Conservation (phyloP, 495 filamentous ascomycete species). For the Xylaria sp. region DNA sequence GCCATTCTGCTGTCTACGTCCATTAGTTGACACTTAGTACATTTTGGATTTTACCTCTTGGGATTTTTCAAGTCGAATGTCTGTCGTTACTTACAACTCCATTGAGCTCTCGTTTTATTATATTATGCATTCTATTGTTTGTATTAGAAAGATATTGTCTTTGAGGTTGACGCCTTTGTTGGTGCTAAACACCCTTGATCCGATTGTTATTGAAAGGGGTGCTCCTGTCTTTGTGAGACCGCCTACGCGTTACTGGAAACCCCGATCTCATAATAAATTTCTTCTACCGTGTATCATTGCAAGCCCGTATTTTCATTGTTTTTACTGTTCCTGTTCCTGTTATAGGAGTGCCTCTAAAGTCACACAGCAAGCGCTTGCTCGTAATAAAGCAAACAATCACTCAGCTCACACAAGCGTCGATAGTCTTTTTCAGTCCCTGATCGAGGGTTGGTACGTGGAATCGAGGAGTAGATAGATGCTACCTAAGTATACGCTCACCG, state of each 20-base stretch:
- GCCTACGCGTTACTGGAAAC: background rate
- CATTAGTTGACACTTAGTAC: background rate
- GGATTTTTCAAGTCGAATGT: background rate
- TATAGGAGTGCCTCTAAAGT: background rate
- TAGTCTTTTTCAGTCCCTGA: background rate
- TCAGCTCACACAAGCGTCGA: background rate
- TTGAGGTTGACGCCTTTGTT: background rate
- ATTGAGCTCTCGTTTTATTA: background rate
- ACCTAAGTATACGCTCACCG: background rate
- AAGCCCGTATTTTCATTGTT: background rate
- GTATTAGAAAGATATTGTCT: constrained; percentile 1
- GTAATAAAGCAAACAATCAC: background rate
- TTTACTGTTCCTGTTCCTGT: background rate
- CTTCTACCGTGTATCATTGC: background rate
- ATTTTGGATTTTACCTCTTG: background rate
- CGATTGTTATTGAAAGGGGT: background rate
- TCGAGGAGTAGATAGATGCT: background rate
- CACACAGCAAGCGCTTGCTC: background rate
- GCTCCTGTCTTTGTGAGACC: background rate
- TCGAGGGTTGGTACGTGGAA: background rate
- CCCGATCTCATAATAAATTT: background rate
- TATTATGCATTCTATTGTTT: background rate
- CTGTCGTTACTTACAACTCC: background rate
- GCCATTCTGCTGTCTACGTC: background rate
- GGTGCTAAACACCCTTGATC: background rate